These are phyloP conservation scores for Coemansia sp. DNA, from an alignment of 192 early-diverging fungal species.

Conservation along the genomic window DNA sequence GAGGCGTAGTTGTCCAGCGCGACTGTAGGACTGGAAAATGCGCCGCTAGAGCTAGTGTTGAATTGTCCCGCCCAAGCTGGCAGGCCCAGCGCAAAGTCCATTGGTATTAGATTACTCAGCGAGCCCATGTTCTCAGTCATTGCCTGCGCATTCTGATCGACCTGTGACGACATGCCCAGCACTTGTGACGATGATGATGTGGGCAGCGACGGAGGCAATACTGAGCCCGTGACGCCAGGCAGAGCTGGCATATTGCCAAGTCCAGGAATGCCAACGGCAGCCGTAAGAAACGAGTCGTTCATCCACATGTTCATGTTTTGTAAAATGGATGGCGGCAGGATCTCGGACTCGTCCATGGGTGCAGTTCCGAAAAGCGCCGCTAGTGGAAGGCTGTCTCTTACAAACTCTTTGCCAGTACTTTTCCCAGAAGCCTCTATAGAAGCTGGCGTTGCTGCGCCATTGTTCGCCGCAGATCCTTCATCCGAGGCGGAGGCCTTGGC, in stretches of 20 bases:
- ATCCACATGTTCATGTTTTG: constrained; percentile 56
- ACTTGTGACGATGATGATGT: constrained; percentile 9
- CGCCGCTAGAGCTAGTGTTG: not conserved
- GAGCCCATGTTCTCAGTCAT: constrained; percentile 3
- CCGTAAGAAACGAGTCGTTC: constrained; percentile 52
- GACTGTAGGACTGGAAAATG: constrained; percentile 7
- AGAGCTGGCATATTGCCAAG: not conserved
- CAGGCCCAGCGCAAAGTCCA: constrained; percentile 51
- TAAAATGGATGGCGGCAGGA: constrained; percentile 48
- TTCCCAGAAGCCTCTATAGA: not conserved
- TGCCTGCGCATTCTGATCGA: not conserved
- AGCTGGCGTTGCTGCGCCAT: constrained; percentile 3
- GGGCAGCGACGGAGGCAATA: constrained; percentile 12
- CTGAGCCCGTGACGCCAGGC: not conserved
- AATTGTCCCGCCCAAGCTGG: constrained; percentile 19
- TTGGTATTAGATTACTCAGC: constrained; percentile 33
- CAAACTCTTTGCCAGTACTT: constrained; percentile 9
- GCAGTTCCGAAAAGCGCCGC: constrained; percentile 42
- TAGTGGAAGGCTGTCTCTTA: constrained; percentile 42
- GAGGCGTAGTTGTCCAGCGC: constrained; percentile 14
- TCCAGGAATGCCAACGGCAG: constrained; percentile 4
- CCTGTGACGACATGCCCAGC: constrained; percentile 2
- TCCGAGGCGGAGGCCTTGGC: not conserved
- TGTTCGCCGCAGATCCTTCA: constrained; percentile 9
- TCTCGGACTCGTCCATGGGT: constrained; percentile 50